Percentiles rank a stretch among this genome's conserved stretches.
These are phyloP conservation scores for Hypomontagnella submonticulosa DNA, from an alignment of 495 filamentous ascomycete genomes.

Conservation along the genomic window DNA sequence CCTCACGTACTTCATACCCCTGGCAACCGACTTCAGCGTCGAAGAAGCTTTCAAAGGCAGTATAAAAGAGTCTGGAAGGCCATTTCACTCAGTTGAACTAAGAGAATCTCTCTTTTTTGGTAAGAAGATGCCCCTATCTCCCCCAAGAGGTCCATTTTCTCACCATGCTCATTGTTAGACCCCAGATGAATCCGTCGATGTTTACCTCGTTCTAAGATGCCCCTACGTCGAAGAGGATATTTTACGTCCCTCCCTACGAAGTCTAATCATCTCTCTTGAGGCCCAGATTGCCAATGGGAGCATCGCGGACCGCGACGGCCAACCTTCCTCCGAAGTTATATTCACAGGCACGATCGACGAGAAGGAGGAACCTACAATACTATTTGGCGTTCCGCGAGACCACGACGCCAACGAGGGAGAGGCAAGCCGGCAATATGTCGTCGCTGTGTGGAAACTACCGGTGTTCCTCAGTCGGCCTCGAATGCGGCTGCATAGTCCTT, in stretches of 20 bases:
- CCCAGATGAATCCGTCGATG: conserved; percentile 80
- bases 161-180: conserved; percentile 69
- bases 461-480: conserved; percentile 82
- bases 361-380: conserved; percentile 69
- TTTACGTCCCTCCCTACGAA: conserved; percentile 68
- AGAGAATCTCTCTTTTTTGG: conserved; percentile 72
- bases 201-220: conserved; percentile 77
- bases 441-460: conserved; percentile 83
- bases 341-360: conserved; percentile 70
- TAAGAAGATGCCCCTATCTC: conserved; percentile 56
- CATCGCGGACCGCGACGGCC: conserved; percentile 53
- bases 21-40: conserved; percentile 72
- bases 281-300: conserved; percentile 74
- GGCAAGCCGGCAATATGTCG: conserved; percentile 58
- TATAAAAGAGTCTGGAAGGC: conserved; percentile 41
- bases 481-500: conserved; percentile 80
- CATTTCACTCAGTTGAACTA: conserved; percentile 60
- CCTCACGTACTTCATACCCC: conserved; percentile 81
- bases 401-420: conserved; percentile 43
- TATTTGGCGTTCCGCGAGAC: conserved; percentile 60
- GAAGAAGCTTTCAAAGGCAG: conserved; percentile 62
- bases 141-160: conserved; percentile 53
- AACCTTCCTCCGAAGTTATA: conserved; percentile 71
- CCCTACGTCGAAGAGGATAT: conserved; percentile 68
- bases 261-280: conserved; percentile 75